Evolutionary conservation across 148 eudicot species (phyloP), one percentile per base, ranked within the genome.

Genomic region (Amaranthus palmeri): DNA sequence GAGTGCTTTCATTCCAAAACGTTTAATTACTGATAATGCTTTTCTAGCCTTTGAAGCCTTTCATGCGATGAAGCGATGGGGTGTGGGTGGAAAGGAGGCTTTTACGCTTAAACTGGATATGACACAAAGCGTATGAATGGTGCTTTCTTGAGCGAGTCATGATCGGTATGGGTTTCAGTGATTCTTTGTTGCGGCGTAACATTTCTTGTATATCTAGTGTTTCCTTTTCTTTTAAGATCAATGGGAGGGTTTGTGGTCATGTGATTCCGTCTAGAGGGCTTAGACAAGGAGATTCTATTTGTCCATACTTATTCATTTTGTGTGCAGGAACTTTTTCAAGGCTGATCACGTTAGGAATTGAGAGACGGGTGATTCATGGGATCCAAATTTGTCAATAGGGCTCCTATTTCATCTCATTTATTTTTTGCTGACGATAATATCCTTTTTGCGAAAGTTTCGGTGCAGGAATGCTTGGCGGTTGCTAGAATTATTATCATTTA

Each of bases 1-100:
- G 6, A 45, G 68, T 40, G 45, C 68, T 64, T 64, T 64, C 44
- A 44, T 64, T n/a, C 68, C 68, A 3, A 17, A 49, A 64, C 10
- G 68, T 9, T 3, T 64, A 49, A 64, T 64, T n/a, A 41, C 46
- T 2, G 68, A 64, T 14, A 64, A 64, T 45, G 49, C 43, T 3
- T 14, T 64, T 6, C 3, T 42, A 3, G 68, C 68, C 44, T 45
- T 40, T 45, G 68, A 64, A 5, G 4, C 44, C 49, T 40, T 45
- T 14, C 68, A 64, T 42, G 40, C 8, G 12, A 64, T 64, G 68
- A 64, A 45, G 68, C 36, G n/a, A n/a, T n/a, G 3, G 46, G 14
- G n/a, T 13, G 44, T 2, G 4, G 4, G 44, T 13, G 15, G 11
- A 8, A 17, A 3, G 11, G 44, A 10, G 45, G 68, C 13, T 4